Evolutionary conservation across 106 monocot species (phyloP), one percentile per base, ranked within the genome.

Genomic region (Apostasia shenzhenica): DNA sequence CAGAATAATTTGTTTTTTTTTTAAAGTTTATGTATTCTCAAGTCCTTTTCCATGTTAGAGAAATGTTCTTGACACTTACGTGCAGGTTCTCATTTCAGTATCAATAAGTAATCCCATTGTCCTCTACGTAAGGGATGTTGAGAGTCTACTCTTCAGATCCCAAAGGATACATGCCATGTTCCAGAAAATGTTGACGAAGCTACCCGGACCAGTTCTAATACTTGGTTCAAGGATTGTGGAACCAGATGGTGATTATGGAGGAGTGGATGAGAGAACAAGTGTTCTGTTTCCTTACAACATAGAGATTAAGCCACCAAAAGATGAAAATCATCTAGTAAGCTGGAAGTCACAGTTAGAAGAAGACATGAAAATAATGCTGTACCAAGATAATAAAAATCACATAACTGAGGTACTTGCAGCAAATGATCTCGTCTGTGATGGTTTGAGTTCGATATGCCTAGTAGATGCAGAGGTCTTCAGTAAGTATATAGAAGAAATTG

Each of bases 381-480:
- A 63, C 67, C 87, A 91, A 61, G 91, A 91, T 73, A 91, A 91
- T 74, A 82, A 70, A 72, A 91, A 87, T 64, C 87, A 87, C 67
- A 91, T 91, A 11, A 80, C 39, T 0, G 91, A 87, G 67, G 91
- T 91, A 40, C 87, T 91, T 61, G 72, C 87, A 58, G 68, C 74
- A 74, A 91, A 91, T 82, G 87, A 91, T 78, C 77, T 91, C 46
- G 91, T 87, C 40, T 91, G 91, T 76, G 84, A 91, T 59, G 87
- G 87, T 80, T 71, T 87, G 70, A 82, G 70, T 11, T 74, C 87
- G 52, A 76, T 91, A 54, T 91, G 91, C 73, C 66, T 87, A 53
- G 66, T 84, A 56, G 91, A 91, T 72, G 77, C 91, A 59, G 68
- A 76, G 69, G 57, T 81, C 68, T 59, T 91, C 12, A 52, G 87